phyloP scores from a whole-genome alignment of 1,139 yeast species.

The Taphrina sp. region DNA sequence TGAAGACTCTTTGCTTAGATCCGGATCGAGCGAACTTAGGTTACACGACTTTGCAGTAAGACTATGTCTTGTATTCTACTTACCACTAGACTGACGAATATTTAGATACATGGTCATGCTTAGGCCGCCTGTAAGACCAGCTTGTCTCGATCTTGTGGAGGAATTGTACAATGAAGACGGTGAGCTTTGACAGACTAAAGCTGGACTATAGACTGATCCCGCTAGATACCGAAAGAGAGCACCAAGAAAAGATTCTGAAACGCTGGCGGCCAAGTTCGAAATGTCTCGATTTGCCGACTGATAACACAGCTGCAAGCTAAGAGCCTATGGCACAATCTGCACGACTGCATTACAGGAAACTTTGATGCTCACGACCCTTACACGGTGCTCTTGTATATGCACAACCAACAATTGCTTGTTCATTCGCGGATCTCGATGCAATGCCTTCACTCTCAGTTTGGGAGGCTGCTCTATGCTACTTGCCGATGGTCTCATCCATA shows the following conservation, averaged over 20 bases:
- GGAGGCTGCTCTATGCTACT: too few species aligned
- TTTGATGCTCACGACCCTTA: too few species aligned
- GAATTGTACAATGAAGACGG: conserved; percentile 51
- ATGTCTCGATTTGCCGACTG: too few species aligned
- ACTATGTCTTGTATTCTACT: neutral
- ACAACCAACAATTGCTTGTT: too few species aligned
- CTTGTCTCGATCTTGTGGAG: conserved; percentile 64
- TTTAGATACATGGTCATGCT: conserved; percentile 65
- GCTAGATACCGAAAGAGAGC: conserved; percentile 12
- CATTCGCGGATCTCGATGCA: too few species aligned
- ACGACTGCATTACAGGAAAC: too few species aligned
- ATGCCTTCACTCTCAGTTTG: too few species aligned
- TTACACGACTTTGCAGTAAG: conserved; percentile 38
- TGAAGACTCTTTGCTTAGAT: conserved; percentile 76
- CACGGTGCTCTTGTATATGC: too few species aligned
- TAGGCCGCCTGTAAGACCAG: conserved; percentile 75
- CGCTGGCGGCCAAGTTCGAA: conserved; percentile 31
- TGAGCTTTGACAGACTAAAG: conserved; percentile 3
- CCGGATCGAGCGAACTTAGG: conserved; percentile 82
- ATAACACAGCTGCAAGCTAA: too few species aligned
- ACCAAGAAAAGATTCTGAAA: conserved; percentile 28
- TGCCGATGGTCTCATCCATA: too few species aligned
- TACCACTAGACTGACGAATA: neutral
- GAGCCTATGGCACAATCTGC: too few species aligned
- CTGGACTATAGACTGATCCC: neutral